Evolutionary conservation across 2,329 filamentous ascomycete species (phyloP).

Genomic region (Geosmithia putterillii): DNA sequence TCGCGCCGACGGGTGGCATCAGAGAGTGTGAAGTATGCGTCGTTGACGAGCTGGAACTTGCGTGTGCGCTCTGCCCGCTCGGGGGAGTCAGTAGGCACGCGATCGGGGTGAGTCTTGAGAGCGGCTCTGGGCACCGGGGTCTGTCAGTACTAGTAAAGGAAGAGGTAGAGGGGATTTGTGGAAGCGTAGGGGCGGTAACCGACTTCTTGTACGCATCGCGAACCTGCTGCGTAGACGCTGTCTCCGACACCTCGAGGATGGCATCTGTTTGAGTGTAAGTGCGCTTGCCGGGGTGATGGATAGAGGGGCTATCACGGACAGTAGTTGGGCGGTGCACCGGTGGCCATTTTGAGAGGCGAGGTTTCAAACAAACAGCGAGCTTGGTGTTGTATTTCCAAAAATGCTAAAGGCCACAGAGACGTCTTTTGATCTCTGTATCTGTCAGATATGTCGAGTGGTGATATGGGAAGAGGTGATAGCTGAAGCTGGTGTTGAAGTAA

Average conservation of each 20-base stretch:
- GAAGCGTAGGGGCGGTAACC: constrained; percentile 2
- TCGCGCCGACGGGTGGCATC: constrained; percentile 66
- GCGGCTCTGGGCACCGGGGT: constrained; percentile 58
- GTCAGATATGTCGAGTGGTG: background rate
- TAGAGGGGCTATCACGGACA: constrained; percentile 27
- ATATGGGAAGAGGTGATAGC: too few species aligned
- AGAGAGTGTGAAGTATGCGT: constrained; percentile 85
- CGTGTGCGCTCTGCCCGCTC: constrained; percentile 73
- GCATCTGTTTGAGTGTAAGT: constrained; percentile 39
- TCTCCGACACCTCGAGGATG: constrained; percentile 60
- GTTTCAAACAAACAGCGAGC: background rate
- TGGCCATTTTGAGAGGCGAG: constrained; percentile 17
- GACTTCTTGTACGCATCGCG: constrained; percentile 91
- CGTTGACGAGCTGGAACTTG: constrained; percentile 84
- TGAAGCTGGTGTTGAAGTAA: background rate
- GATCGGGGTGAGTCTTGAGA: constrained; percentile 86
- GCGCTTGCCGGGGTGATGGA: background rate
- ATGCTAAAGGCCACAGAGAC: background rate
- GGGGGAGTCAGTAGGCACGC: constrained; percentile 71
- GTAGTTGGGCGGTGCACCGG: constrained; percentile 41
- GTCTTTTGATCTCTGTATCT: background rate
- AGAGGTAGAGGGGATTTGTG: background rate
- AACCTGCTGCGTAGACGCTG: constrained; percentile 70
- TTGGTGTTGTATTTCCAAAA: background rate
- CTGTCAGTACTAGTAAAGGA: background rate